These are phyloP conservation scores for Sinapis alba DNA, from an alignment of 441 rosid species.

Conservation along the genomic window DNA sequence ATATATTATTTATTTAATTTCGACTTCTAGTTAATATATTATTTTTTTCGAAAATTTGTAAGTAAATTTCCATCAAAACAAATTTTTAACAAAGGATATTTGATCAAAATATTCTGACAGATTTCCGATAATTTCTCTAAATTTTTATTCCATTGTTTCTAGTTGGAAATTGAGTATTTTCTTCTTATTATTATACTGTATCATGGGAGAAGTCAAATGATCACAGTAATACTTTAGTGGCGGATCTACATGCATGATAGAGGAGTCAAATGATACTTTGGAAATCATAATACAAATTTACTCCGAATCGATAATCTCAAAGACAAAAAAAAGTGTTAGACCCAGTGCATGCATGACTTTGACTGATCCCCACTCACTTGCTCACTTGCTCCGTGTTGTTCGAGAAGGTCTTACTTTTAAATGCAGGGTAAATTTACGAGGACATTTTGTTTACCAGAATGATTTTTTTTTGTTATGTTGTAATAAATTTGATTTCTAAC, in stretches of 20 bases:
- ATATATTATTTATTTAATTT: no score
- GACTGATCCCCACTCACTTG: slow-evolving; percentile 21
- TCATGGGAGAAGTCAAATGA: neutral
- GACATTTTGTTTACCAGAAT: neutral
- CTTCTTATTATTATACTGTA: neutral
- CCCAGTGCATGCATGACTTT: neutral
- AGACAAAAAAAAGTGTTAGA: no score
- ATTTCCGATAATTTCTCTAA: neutral
- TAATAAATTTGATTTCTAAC: no score
- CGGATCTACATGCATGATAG: neutral
- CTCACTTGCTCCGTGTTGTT: slow-evolving; percentile 8
- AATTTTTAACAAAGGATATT: neutral
- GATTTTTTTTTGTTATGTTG: neutral
- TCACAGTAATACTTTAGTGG: neutral
- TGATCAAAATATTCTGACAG: neutral
- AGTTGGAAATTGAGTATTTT: neutral
- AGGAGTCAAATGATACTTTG: neutral
- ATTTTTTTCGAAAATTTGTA: no score
- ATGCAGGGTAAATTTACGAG: neutral
- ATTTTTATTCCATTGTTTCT: neutral
- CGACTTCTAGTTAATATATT: no score
- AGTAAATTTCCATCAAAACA: no score
- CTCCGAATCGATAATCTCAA: neutral
- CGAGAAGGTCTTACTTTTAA: slow-evolving; percentile 10
- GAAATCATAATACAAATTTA: neutral